These are phyloP conservation scores for Apiospora kogelbergensis DNA, from an alignment of 2,329 filamentous ascomycete species.

Conservation along the genomic window DNA sequence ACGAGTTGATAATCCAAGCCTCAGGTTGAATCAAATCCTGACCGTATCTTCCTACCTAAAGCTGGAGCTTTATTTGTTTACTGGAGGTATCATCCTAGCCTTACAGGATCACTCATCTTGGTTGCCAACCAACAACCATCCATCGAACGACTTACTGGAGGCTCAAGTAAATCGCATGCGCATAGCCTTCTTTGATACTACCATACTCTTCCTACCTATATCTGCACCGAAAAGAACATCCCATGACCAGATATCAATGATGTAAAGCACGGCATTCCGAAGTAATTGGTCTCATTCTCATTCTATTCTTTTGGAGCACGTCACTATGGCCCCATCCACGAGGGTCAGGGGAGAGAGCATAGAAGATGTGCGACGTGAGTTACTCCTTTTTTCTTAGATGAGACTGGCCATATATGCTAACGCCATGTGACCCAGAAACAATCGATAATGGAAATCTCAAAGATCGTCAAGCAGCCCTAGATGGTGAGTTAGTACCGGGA, in stretches of 20 bases:
- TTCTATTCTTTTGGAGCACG: neutral
- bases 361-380: slow-evolving; percentile 1
- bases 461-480: slow-evolving; percentile 40
- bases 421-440: neutral
- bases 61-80: neutral
- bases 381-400: neutral
- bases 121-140: neutral
- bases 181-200: neutral
- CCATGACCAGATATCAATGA: neutral
- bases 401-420: neutral
- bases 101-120: neutral
- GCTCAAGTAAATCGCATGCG: neutral
- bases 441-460: slow-evolving; percentile 35
- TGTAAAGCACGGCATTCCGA: neutral
- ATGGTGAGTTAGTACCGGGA: slow-evolving; percentile 31
- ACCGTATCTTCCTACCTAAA: neutral
- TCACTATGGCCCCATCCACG: neutral
- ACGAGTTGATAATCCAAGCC: neutral
- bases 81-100: neutral
- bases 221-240: neutral
- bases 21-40: neutral
- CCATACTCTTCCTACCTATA: neutral
- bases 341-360: slow-evolving; percentile 5
- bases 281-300: neutral
- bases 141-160: neutral